These are phyloP conservation scores for Clathrospora elynae DNA, from an alignment of 2,329 filamentous ascomycete species.

Conservation along the genomic window DNA sequence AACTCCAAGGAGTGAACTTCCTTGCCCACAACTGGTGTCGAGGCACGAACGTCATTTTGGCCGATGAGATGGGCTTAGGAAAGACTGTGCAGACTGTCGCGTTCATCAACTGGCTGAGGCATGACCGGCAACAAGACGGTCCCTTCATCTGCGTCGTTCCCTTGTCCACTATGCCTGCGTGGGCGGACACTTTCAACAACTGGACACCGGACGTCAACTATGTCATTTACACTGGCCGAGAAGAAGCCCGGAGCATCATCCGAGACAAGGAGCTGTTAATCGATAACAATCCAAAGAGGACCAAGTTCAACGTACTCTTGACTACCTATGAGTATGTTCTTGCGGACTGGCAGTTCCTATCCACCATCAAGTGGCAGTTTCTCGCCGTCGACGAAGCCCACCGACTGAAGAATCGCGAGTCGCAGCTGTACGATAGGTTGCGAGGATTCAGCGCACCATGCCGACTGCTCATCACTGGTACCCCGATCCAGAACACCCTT, in stretches of 20 bases:
- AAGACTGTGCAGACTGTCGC: conserved; percentile 98
- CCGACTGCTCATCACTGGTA: conserved; percentile 92
- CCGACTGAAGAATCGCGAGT: conserved; percentile 93
- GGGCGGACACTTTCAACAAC: conserved; percentile 96
- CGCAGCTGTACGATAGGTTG: conserved; percentile 85
- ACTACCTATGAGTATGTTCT: conserved; percentile 98
- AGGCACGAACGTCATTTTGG: conserved; percentile 92
- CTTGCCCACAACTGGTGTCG: conserved; percentile 94
- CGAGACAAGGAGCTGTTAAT: conserved; percentile 87
- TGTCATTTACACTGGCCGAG: conserved; percentile 92
- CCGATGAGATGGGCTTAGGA: conserved; percentile 97
- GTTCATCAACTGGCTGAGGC: conserved; percentile 95
- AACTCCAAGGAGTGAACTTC: conserved; percentile 93
- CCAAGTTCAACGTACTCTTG: conserved; percentile 96
- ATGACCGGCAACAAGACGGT: conserved; percentile 86
- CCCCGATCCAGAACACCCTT: conserved; percentile 95
- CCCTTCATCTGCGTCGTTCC: conserved; percentile 98
- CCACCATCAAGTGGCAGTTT: conserved; percentile 95
- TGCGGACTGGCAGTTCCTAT: conserved; percentile 80
- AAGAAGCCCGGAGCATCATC: conserved; percentile 83
- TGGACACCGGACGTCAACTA: conserved; percentile 98
- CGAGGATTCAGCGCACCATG: conserved; percentile 85
- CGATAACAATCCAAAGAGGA: conserved; percentile 82
- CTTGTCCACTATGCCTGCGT: conserved; percentile 94
- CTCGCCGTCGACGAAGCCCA: conserved; percentile 96